A percentile compares a stretch with the other conserved stretches of the same genome.
Evolutionary conservation across 208 protist genomes (phyloP).

Genomic region (Wallacemonas rigidus): DNA sequence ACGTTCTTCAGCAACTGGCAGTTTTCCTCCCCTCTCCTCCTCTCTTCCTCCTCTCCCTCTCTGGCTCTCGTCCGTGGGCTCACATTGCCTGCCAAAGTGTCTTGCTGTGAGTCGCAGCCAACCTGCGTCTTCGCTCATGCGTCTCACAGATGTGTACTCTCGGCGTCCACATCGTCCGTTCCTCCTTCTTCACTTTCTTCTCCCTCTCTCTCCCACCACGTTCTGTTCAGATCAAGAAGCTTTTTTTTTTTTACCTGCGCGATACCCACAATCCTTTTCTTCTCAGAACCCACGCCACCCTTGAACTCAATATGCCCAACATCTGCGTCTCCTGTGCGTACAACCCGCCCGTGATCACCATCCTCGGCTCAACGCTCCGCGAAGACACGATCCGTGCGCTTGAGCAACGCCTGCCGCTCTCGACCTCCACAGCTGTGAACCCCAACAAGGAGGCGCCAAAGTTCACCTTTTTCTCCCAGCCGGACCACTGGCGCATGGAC

Average conservation of each 20-base stretch:
- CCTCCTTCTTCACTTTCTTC: slow-evolving; percentile 19
- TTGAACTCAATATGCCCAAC: slow-evolving; percentile 74
- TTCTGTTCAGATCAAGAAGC: too few species aligned
- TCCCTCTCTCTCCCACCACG: not conserved
- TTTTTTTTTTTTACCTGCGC: not conserved
- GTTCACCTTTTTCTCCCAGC: slow-evolving; percentile 75
- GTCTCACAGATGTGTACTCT: not conserved
- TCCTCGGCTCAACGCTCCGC: slow-evolving; percentile 82
- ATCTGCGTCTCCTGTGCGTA: slow-evolving; percentile 90
- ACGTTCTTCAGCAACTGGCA: too few species aligned
- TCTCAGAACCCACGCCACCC: not conserved
- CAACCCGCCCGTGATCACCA: slow-evolving; percentile 88
- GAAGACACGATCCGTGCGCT: slow-evolving; percentile 88
- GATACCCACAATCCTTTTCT: too few species aligned
- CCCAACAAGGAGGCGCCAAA: slow-evolving; percentile 72
- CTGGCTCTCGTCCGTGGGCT: too few species aligned
- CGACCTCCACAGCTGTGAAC: slow-evolving; percentile 71
- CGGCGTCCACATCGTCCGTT: slow-evolving; percentile 13
- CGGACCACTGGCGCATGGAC: slow-evolving; percentile 90
- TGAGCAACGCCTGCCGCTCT: slow-evolving; percentile 72
- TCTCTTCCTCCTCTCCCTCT: too few species aligned
- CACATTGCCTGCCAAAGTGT: too few species aligned
- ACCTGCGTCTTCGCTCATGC: too few species aligned
- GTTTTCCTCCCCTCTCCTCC: too few species aligned
- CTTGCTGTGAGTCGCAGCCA: too few species aligned